phyloP scores from a whole-genome alignment of 2,329 filamentous ascomycete genomes.

The Colletotrichum tabaci region DNA sequence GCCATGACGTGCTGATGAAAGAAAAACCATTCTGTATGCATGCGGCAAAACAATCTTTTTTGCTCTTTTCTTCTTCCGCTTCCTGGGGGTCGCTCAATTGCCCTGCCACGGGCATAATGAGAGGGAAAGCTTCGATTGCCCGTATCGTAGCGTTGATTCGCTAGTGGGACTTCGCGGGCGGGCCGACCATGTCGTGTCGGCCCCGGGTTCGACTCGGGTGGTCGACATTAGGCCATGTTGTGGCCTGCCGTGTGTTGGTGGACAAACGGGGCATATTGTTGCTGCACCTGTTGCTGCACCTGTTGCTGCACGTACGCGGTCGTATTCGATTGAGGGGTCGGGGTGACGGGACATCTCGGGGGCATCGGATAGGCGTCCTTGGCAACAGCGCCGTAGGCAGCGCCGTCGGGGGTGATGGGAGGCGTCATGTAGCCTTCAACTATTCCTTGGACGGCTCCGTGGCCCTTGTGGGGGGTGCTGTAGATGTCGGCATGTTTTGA shows the following conservation, averaged over 20 bases:
- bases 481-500: slow-evolving; percentile 74
- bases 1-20: slow-evolving; percentile 58
- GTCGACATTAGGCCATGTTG: slow-evolving; percentile 45
- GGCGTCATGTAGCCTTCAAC: slow-evolving; percentile 86
- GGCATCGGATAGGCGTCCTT: slow-evolving; percentile 65
- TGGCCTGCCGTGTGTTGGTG: slow-evolving; percentile 53
- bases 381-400: slow-evolving; percentile 64
- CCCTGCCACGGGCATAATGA: slow-evolving; percentile 34
- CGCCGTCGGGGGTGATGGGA: slow-evolving; percentile 85
- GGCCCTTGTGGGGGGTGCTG: slow-evolving; percentile 84
- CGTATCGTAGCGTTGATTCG: slow-evolving; percentile 38
- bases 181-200: slow-evolving; percentile 5
- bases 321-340: slow-evolving; percentile 67
- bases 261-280: slow-evolving; percentile 62
- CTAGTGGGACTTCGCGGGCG: slow-evolving; percentile 23
- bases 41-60: slow-evolving; percentile 42
- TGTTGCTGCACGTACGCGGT: slow-evolving; percentile 54
- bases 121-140: slow-evolving; percentile 29
- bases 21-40: slow-evolving; percentile 53
- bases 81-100: slow-evolving; percentile 29
- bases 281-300: slow-evolving; percentile 58
- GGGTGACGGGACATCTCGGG: slow-evolving; percentile 74
- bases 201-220: slow-evolving; percentile 22
- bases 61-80: slow-evolving; percentile 38
- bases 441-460: slow-evolving; percentile 72